phyloP scores from a whole-genome alignment of 129 eudicot species.

The Rutidosis leptorrhynchoides region DNA sequence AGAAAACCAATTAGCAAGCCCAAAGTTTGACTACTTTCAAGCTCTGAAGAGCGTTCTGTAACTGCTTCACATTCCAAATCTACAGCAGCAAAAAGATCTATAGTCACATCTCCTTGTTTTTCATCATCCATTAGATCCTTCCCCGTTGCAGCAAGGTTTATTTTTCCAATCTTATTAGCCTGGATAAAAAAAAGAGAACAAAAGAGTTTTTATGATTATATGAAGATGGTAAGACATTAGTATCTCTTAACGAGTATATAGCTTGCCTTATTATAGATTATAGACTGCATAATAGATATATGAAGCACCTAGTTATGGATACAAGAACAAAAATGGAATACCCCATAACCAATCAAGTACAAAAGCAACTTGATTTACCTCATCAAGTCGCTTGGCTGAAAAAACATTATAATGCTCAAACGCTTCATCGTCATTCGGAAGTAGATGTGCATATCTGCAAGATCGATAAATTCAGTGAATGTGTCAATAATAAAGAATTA shows the following conservation, averaged over 20 bases:
- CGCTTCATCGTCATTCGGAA: slow-evolving; percentile 94
- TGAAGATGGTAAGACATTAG: not conserved
- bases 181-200: slow-evolving; percentile 26
- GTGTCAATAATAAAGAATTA: slow-evolving; percentile 5
- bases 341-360: slow-evolving; percentile 2
- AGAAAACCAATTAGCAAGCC: slow-evolving; percentile 94
- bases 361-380: slow-evolving; percentile 45
- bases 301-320: not conserved
- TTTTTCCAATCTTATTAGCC: slow-evolving; percentile 97
- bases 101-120: slow-evolving; percentile 93
- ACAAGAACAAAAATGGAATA: not conserved
- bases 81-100: slow-evolving; percentile 85
- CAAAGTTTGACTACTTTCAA: slow-evolving; percentile 79
- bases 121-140: slow-evolving; percentile 99
- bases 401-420: slow-evolving; percentile 69
- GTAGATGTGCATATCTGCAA: slow-evolving; percentile 86
- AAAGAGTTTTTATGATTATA: not conserved
- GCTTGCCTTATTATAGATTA: not conserved
- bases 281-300: not conserved
- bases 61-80: slow-evolving; percentile 79
- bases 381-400: slow-evolving; percentile 87
- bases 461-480: not conserved
- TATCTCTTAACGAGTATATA: slow-evolving; percentile 5
- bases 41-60: slow-evolving; percentile 77
- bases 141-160: slow-evolving; percentile 97